Evolutionary conservation across 2,329 filamentous ascomycete genomes (phyloP), one percentile per base, ranked within the genome.

Genomic region (Rutstroemia sp.): DNA sequence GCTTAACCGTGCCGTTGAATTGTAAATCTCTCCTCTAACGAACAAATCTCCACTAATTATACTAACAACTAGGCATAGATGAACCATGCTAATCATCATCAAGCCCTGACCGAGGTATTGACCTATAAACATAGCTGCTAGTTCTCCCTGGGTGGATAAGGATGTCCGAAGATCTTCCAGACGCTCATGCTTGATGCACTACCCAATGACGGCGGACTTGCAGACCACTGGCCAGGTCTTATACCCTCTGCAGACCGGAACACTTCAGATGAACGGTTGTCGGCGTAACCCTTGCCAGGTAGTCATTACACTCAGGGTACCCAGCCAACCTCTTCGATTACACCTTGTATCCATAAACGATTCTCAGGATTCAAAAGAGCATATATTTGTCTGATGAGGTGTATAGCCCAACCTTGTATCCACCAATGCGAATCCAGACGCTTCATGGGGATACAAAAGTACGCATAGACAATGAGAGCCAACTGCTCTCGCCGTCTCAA

Each of bases 281-380:
- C 12, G 8, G 16, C 9, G 21, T 5, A 12, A 39, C 2, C 6
- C 6, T n/a, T 19, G 14, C 19, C 12, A 14, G 17, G 2, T 8
- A n/a, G 2, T 17, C 10, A 9, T 14, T 23, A 19, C n/a, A 5
- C 51, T 52, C 48, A 56, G 27, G 64, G 64, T 27, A 65, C 27
- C 64, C 65, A 65, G 27, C 68, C 68, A 21, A 67, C 62, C 42
- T 69, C 63, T 51, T 69, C 63, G 21, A 70, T 64, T 2, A 67
- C 64, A 63, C 67, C 68, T 42, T 66, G 63, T 45, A 73, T 69
- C 72, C 72, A 74, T 16, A 67, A 56, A 25, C 68, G 60, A 61
- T 73, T 69, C 44, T 73, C 70, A 17, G 68, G 66, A 50, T 73
- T 71, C n/a, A 74, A 60, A 44, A 69, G 45, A 40, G 60, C 58